A percentile compares a stretch with the other conserved stretches of the same genome.
These are phyloP conservation scores for Solanum hybrid DNA, from an alignment of 305 asterid genomes.

Conservation along the genomic window DNA sequence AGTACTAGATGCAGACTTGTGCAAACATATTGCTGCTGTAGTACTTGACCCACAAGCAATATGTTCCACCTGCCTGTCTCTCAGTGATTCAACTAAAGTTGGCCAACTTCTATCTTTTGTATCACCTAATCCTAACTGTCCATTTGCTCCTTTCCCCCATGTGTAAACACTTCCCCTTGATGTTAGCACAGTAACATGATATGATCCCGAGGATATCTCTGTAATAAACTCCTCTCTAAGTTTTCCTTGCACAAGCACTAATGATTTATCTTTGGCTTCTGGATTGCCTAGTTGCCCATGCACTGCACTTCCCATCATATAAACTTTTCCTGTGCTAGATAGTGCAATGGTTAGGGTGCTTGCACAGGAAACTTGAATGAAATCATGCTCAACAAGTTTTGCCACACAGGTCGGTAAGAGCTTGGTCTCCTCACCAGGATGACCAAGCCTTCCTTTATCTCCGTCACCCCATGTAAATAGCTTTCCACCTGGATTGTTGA, in stretches of 20 bases:
- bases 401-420: slow-evolving; percentile 34
- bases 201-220: slow-evolving; percentile 34
- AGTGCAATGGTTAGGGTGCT: slow-evolving; percentile 25
- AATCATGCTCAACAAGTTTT: slow-evolving; percentile 32
- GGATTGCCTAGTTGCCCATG: slow-evolving; percentile 37
- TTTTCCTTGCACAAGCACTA: slow-evolving; percentile 28
- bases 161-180: slow-evolving; percentile 28
- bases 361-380: slow-evolving; percentile 40
- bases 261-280: slow-evolving; percentile 26
- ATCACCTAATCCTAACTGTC: slow-evolving; percentile 47
- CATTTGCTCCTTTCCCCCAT: slow-evolving; percentile 42
- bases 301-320: slow-evolving; percentile 32
- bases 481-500: slow-evolving; percentile 24
- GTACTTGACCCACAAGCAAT: slow-evolving; percentile 37
- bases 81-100: slow-evolving; percentile 30
- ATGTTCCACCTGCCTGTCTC: slow-evolving; percentile 33
- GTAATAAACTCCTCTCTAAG: slow-evolving; percentile 30
- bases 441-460: slow-evolving; percentile 41
- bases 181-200: slow-evolving; percentile 35
- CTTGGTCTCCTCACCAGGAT: slow-evolving; percentile 26
- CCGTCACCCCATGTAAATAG: slow-evolving; percentile 50
- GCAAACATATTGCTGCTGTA: slow-evolving; percentile 44
- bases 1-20: slow-evolving; percentile 30
- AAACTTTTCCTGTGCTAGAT: slow-evolving; percentile 30
- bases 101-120: slow-evolving; percentile 32